Percentiles rank a stretch among this genome's conserved stretches.
Evolutionary conservation across 768 basidiomycete species (phyloP).

Genomic region (Trametes meyenii): DNA sequence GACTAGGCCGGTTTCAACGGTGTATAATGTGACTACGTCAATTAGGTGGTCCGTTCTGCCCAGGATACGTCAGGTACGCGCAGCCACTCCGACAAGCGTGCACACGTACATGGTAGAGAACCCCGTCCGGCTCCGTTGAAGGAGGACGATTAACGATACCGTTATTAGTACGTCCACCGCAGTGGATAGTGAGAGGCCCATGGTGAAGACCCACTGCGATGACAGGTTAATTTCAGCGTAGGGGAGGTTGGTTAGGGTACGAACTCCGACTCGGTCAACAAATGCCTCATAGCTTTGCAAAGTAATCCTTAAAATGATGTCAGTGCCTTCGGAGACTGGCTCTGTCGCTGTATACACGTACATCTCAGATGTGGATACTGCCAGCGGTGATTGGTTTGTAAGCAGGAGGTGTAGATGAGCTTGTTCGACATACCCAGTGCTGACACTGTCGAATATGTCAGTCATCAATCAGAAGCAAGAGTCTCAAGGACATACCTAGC

Average conservation of each 20-base stretch:
- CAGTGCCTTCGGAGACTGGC: neutral
- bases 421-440: slow-evolving; percentile 10
- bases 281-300: slow-evolving; percentile 23
- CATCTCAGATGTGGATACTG: slow-evolving; percentile 25
- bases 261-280: slow-evolving; percentile 24
- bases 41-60: slow-evolving; percentile 32
- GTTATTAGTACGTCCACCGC: slow-evolving; percentile 32
- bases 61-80: neutral
- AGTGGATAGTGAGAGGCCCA: slow-evolving; percentile 29
- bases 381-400: neutral
- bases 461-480: neutral
- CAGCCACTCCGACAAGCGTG: neutral
- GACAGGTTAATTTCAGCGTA: neutral
- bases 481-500: slow-evolving; percentile 5
- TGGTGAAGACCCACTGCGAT: slow-evolving; percentile 34
- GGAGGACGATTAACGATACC: slow-evolving; percentile 24
- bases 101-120: slow-evolving; percentile 23
- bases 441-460: neutral
- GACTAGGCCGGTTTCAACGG: slow-evolving; percentile 33
- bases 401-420: neutral
- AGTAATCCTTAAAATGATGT: slow-evolving; percentile 13
- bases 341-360: neutral
- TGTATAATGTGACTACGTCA: slow-evolving; percentile 32
- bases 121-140: slow-evolving; percentile 29
- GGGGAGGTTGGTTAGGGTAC: neutral